Evolutionary conservation across 495 filamentous ascomycete species (phyloP), one percentile per base, ranked within the genome.

Genomic region (Xylaria nigripes): DNA sequence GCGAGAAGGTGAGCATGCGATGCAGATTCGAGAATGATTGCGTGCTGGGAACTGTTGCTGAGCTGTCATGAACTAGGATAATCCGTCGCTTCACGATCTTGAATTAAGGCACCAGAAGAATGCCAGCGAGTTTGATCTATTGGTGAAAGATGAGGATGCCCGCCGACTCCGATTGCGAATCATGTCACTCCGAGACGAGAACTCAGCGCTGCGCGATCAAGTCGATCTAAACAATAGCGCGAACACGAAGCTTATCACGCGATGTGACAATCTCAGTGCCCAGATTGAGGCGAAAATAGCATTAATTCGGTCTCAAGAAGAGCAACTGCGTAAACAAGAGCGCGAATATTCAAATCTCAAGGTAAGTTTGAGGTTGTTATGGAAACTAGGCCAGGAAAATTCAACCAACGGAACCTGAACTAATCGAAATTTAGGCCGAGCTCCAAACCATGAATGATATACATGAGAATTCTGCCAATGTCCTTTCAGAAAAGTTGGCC

Each of bases 401-500:
- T n/a, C 43, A 3, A 38, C 32, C 10, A 42, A 16, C 19, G 6
- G 43, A 46, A 6, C 24, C 19, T 43, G 7, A 48, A 48, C 56
- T 70, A 53, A 69, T 55, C 32, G 16, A 32, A 6, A 10, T 27
- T n/a, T 44, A 90, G 86, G 80, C 79, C 29, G 86, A 95, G 66
- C 69, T 91, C 15, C 70, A 75, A 25, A 77, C 84, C 1, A 70
- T 88, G 64, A 80, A 80, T 53, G 69, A 70, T 54, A 72, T 83
- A 30, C 78, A 81, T 0, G 79, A 81, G 40, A 83, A 86, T 60
- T 83, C 85, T 3, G 78, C 82, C 27, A 86, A 85, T 46, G 46
- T 90, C 5, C 72, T 91, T 45, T 78, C 84, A 10, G 89, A 93
- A 57, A 96, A 95, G 61, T 69, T 86, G 9, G 77, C 80, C 1